Base-by-base conservation (phyloP, 495 filamentous ascomycete genomes). In the Neurospora sp. region DNA sequence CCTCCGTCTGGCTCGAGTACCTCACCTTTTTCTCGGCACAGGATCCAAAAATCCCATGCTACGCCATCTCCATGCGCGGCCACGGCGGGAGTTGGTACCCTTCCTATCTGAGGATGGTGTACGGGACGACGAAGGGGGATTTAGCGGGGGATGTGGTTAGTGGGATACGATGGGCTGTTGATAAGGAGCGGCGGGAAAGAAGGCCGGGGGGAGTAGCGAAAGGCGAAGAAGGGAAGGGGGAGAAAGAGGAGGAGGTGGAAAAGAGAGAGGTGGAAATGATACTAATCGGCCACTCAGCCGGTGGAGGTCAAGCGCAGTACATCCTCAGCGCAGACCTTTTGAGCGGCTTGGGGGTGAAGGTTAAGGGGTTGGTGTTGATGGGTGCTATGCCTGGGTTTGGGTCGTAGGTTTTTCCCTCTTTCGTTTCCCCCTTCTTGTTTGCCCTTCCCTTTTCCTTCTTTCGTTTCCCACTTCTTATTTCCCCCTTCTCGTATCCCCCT, bases 31-130 rank as follows among this genome's bases (percentile, higher is more conserved):
- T 87, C 65, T 76, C 83, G 0, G 69, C 71, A 31, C 76, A 74
- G 18, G 42, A 16, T 14, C 42, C 6, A 31, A 80, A 81, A 37
- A 79, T 82, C 73, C 78, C 81, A 1, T 84, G 83, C 76, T 87
- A 87, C 71, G 84, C 85, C 16, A 42, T 88, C n/a, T 85, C 82
- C 1, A 74, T 83, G 61, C 79, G 85, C 11, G 86, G 85, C 4
- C 86, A 88, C 75, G 86, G 86, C 16, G 78, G 74, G 46, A 86
- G 84, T 74, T 84, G 84, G 81, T 76, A 82, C 59, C 86, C 83
- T 0, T 76, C 77, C 3, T 84, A 79, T 71, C 69, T 80, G 31
- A 70, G 78, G n/a, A 80, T 82, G 80, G 76, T 81, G 20, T 83
- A 79, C 46, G 72, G 46, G 37, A 82, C 78, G 38, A 80, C 77